These are phyloP conservation scores for Didymellaceae sp. DNA, from an alignment of 2,329 filamentous ascomycete genomes.

Conservation along the genomic window DNA sequence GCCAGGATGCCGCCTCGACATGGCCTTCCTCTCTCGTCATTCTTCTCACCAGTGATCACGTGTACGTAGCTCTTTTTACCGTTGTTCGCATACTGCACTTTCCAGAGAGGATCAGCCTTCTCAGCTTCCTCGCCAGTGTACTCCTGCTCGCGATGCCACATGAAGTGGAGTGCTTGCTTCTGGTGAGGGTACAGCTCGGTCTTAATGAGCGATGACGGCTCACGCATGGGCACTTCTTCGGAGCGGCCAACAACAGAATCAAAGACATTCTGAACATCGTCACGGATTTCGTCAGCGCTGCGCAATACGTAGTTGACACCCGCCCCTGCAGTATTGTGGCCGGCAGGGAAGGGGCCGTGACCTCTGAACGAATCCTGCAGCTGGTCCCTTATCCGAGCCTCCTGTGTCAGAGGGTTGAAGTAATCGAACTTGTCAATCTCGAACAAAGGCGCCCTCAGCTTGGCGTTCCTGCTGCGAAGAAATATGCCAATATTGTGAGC, in stretches of 20 bases:
- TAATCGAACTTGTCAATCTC: constrained; percentile 72
- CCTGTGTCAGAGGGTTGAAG: constrained; percentile 72
- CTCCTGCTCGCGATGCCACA: constrained; percentile 77
- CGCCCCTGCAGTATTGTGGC: constrained; percentile 14
- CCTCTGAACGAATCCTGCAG: constrained; percentile 24
- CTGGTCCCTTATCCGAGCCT: constrained; percentile 23
- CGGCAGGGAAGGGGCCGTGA: neutral
- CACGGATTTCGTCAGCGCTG: constrained; percentile 78
- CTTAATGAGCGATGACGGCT: constrained; percentile 70
- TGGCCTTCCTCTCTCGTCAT: constrained; percentile 41
- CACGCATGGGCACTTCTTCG: constrained; percentile 76
- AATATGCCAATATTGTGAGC: constrained; percentile 70
- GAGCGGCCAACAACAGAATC: constrained; percentile 75
- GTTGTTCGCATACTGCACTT: constrained; percentile 62
- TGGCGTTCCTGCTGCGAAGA: constrained; percentile 70
- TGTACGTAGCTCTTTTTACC: constrained; percentile 75
- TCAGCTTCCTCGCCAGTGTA: constrained; percentile 67
- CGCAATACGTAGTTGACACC: constrained; percentile 28
- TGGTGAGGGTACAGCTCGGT: constrained; percentile 79
- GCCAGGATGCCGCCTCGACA: constrained; percentile 56
- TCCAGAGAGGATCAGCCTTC: constrained; percentile 77
- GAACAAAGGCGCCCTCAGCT: constrained; percentile 67
- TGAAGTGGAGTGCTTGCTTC: constrained; percentile 87
- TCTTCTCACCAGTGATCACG: constrained; percentile 73
- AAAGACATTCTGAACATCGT: constrained; percentile 85